phyloP scores from a whole-genome alignment of 2,329 filamentous ascomycete genomes.

The Teratosphaeria gauchensis region DNA sequence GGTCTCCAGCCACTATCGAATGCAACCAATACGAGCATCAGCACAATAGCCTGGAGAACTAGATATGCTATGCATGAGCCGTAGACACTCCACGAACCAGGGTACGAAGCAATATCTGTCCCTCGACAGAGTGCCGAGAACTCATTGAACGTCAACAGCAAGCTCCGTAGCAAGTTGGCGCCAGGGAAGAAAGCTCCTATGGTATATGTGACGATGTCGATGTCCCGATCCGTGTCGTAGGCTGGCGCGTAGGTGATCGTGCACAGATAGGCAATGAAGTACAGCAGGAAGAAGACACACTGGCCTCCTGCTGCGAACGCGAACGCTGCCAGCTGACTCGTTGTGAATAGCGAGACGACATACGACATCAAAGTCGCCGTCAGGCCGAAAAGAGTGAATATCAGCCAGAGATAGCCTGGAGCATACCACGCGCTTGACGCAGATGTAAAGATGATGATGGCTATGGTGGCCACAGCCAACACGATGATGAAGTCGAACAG shows the following conservation, averaged over 20 bases:
- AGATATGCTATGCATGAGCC: conserved; percentile 81
- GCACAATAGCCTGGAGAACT: conserved; percentile 58
- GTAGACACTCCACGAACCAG: conserved; percentile 62
- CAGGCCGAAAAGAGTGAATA: conserved; percentile 73
- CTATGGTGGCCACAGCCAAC: conserved; percentile 54
- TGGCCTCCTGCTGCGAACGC: conserved; percentile 72
- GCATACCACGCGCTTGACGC: conserved; percentile 62
- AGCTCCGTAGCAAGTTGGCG: conserved; percentile 60
- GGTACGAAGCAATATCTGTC: conserved; percentile 54
- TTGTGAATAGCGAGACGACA: conserved; percentile 68
- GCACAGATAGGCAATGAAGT: conserved; percentile 35
- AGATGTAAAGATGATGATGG: conserved; percentile 59
- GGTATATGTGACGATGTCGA: conserved; percentile 65
- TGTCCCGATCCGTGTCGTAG: conserved; percentile 54
- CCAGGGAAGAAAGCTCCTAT: conserved; percentile 67
- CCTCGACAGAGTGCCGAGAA: conserved; percentile 68
- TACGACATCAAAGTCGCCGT: conserved; percentile 70
- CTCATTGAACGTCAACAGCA: conserved; percentile 72
- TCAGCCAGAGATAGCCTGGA: conserved; percentile 69
- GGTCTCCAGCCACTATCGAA: conserved; percentile 62
- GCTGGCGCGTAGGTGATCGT: conserved; percentile 62
- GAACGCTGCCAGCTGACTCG: conserved; percentile 73
- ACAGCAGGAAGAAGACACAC: conserved; percentile 43
- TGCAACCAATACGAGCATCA: conserved; percentile 68
- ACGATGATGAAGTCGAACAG: conserved; percentile 72